Base-by-base conservation (phyloP, 2,329 filamentous ascomycete species). In the Fusarium begoniae region DNA sequence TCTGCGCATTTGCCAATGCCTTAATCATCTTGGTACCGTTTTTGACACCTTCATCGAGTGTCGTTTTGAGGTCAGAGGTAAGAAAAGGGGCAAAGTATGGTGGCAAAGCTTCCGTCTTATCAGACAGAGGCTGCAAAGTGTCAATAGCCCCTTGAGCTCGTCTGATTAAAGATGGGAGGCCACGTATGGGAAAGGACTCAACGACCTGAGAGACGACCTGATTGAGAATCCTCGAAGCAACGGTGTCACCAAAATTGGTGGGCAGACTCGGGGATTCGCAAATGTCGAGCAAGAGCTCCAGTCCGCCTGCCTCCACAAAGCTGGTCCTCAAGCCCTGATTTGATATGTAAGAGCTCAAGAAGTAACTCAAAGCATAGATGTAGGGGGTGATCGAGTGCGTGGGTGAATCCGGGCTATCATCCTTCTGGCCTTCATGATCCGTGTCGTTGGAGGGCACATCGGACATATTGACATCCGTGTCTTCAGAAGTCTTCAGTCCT, bases 281-380 rank as follows among this genome's bases (percentile, higher is more conserved):
- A 63, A 98, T 90, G 79, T 98, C 94, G 61, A 99, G 86, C 26
- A 98, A 86, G 57, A 93, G 87, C 81, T 98, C 94, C 30, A 96
- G 90, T 12, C 94, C 96, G 65, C 95, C 94, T 56, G 89, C 88
- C 62, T 93, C 90, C 71, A 96, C 90, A 78, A 98, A 96, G 30
- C 89, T 88, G 24, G 87, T 85, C 81, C 93, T 95, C 76, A 97
- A 88, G 40, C 87, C 87, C 64, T 89, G 87, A 78, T 97, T 97
- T 71, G 90, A 89, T 67, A 96, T 90, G 80, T 96, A 96, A 3
- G 92, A 79, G 15, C 83, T 82, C 51, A 99, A 83, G 80, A 99
- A 99, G 56, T 90, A 92, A 68, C 92, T 89, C 43, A 94, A 86
- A 30, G 93, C 93, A 77, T 90, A 90, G 64, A 98, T 88, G 79